These are phyloP conservation scores for Beverwykella pulmonaria DNA, from an alignment of 495 filamentous ascomycete species.

Conservation along the genomic window DNA sequence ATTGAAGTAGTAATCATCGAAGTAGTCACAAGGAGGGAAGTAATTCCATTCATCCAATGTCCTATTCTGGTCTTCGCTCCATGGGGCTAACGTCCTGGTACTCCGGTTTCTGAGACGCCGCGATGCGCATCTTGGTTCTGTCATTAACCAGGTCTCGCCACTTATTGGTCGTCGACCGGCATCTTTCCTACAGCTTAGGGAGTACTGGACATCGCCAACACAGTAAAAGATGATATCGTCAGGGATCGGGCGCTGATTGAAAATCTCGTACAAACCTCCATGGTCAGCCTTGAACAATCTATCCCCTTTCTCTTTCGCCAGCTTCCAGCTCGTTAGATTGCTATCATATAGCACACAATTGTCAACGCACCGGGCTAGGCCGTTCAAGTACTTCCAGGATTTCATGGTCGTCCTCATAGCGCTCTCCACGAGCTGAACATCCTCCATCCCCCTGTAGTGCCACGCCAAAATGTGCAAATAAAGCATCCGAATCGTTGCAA, in stretches of 20 bases:
- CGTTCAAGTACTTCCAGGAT: neutral
- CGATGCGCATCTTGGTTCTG: neutral
- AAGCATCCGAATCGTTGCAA: conserved; percentile 60
- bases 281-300: conserved; percentile 46
- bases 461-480: conserved; percentile 50
- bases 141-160: neutral
- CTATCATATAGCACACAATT: neutral
- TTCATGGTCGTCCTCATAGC: neutral
- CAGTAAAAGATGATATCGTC: conserved; percentile 52
- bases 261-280: conserved; percentile 53
- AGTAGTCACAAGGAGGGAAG: no score
- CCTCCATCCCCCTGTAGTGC: conserved; percentile 49
- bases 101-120: conserved; percentile 7
- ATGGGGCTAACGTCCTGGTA: conserved; percentile 4
- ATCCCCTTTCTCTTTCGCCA: neutral
- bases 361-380: neutral
- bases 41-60: no score
- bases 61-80: neutral
- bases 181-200: conserved; percentile 40
- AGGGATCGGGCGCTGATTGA: conserved; percentile 51
- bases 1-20: no score
- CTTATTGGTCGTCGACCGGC: neutral
- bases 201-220: conserved; percentile 51
- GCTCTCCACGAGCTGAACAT: conserved; percentile 61
- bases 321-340: neutral